Conservation (phyloP, 148 eudicot genomes). For the Vaccinium corymbosum region DNA sequence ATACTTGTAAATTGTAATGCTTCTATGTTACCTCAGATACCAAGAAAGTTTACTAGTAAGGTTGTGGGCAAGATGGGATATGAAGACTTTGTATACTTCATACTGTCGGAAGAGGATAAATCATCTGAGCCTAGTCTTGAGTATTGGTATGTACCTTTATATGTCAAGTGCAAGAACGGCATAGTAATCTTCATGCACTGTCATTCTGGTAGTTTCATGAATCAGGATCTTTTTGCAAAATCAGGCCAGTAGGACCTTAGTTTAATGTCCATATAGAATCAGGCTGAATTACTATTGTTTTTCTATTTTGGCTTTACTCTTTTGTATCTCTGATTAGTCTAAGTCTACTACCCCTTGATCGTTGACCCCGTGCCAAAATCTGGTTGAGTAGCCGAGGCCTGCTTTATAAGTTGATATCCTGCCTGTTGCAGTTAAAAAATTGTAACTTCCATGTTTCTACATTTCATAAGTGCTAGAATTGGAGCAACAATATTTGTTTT, state of each 20-base stretch:
- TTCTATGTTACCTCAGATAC: slow-evolving; percentile 39
- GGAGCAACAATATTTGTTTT: not conserved
- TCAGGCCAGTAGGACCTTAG: not conserved
- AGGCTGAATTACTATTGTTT: not conserved
- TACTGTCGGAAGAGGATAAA: slow-evolving; percentile 92
- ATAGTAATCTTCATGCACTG: not conserved
- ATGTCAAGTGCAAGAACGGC: not conserved
- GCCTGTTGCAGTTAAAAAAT: not conserved
- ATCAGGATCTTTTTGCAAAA: not conserved
- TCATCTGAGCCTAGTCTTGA: slow-evolving; percentile 91
- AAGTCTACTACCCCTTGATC: not conserved
- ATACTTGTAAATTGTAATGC: not conserved
- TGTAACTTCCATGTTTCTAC: not conserved
- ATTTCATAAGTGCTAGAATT: not conserved
- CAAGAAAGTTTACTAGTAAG: slow-evolving; percentile 75
- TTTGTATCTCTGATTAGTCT: not conserved
- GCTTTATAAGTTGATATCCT: not conserved
- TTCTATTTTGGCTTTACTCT: not conserved
- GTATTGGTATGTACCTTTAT: slow-evolving; percentile 54
- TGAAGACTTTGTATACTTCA: slow-evolving; percentile 93
- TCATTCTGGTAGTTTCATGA: not conserved
- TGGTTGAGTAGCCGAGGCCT: not conserved
- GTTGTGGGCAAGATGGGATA: slow-evolving; percentile 96
- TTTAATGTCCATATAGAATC: not conserved
- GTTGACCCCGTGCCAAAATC: not conserved